Evolutionary conservation across 2,329 filamentous ascomycete genomes (phyloP).

Genomic region (Fonsecaea erecta): DNA sequence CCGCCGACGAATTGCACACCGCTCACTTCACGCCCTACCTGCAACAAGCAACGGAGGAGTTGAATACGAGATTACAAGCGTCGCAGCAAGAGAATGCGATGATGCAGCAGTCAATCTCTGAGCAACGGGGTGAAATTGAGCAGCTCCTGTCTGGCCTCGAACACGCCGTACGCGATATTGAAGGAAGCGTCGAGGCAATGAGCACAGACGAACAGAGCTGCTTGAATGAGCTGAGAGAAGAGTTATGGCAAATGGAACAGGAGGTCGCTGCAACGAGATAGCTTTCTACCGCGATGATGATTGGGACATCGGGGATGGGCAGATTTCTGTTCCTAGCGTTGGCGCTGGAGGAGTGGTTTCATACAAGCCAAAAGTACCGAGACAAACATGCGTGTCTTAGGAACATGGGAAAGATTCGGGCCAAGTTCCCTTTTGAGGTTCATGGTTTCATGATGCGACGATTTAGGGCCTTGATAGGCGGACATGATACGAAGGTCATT

Average conservation of each 20-base stretch:
- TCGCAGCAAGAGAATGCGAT: constrained; percentile 60
- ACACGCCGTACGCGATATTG: constrained; percentile 61
- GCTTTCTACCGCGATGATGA: constrained; percentile 2
- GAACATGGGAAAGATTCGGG: neutral
- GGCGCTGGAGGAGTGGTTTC: constrained; percentile 24
- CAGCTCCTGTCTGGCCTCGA: constrained; percentile 60
- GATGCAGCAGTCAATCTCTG: constrained; percentile 56
- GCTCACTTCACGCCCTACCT: constrained; percentile 65
- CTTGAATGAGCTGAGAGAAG: constrained; percentile 45
- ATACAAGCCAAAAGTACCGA: neutral
- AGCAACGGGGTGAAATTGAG: constrained; percentile 63
- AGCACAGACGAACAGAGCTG: constrained; percentile 40
- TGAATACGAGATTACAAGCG: constrained; percentile 56
- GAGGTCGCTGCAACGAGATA: constrained; percentile 43
- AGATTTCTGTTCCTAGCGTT: constrained; percentile 25
- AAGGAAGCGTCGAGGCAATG: constrained; percentile 54
- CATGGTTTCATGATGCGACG: constrained; percentile 3
- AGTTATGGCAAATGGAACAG: constrained; percentile 51
- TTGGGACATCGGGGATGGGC: constrained; percentile 10
- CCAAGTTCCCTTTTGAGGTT: neutral
- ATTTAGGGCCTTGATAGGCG: neutral
- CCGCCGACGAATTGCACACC: constrained; percentile 60
- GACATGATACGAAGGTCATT: neutral
- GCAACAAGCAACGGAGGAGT: constrained; percentile 53
- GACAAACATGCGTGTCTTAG: neutral